Evolutionary conservation across 78 protist species (phyloP).

Genomic region (Planoprotostelium fungivorum): DNA sequence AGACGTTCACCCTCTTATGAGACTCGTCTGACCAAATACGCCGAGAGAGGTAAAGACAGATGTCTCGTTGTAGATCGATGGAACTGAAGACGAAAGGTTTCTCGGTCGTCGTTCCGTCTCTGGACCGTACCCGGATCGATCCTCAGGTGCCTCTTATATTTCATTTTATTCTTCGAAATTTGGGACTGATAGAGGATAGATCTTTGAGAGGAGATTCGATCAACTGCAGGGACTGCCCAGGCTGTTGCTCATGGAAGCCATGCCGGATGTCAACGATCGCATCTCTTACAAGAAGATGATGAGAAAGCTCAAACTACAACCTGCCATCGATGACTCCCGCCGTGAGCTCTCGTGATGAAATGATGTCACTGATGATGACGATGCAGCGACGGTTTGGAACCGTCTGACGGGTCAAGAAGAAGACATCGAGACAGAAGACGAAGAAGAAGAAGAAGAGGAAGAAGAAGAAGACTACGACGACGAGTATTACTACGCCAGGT

Average conservation of each 20-base stretch:
- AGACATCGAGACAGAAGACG: neutral
- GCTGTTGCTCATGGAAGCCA: neutral
- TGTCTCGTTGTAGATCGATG: neutral
- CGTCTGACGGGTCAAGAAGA: neutral
- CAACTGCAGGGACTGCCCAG: neutral
- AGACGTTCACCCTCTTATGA: slow-evolving; percentile 56
- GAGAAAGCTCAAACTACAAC: neutral
- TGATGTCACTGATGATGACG: neutral
- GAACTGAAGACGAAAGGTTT: neutral
- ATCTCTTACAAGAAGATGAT: no score
- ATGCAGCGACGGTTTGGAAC: neutral
- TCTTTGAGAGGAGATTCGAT: neutral
- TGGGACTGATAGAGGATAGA: neutral
- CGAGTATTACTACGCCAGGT: no score
- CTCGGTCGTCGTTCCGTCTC: neutral
- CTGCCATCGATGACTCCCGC: neutral
- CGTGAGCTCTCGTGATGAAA: neutral
- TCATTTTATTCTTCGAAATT: no score
- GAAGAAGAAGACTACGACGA: no score
- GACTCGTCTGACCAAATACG: slow-evolving; percentile 53
- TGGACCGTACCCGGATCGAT: neutral
- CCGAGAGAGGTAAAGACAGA: slow-evolving; percentile 23
- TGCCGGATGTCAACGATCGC: neutral
- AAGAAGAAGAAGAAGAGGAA: neutral
- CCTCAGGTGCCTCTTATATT: neutral